Evolutionary conservation across 345 rosid genomes (phyloP).

Genomic region (Aurinia saxatilis): DNA sequence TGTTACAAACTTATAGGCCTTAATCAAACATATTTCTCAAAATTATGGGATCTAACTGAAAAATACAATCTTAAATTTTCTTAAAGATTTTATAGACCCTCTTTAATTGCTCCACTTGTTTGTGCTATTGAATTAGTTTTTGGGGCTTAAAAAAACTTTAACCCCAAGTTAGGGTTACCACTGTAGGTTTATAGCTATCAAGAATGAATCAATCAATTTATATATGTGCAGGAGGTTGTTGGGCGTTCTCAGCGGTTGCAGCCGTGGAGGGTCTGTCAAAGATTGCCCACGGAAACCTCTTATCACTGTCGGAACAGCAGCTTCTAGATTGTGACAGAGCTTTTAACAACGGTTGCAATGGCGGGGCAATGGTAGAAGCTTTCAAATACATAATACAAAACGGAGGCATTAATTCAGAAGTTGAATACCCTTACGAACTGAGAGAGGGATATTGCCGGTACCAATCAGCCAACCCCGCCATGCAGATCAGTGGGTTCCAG

Average conservation of each 20-base stretch:
- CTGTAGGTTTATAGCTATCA: not conserved
- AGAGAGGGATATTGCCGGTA: not conserved
- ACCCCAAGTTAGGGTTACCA: not conserved
- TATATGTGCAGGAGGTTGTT: conserved; percentile 24
- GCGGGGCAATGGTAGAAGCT: conserved; percentile 38
- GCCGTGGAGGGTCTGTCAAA: too few relatives aligned
- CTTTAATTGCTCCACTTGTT: too few relatives aligned
- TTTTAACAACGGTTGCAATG: conserved; percentile 35
- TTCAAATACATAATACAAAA: conserved; percentile 27
- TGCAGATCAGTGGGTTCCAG: conserved; percentile 29
- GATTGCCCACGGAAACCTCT: conserved; percentile 23
- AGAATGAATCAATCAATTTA: not conserved
- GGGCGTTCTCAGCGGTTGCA: too few relatives aligned
- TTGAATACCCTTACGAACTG: conserved; percentile 33
- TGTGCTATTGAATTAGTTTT: too few relatives aligned
- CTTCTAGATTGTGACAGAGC: conserved; percentile 27
- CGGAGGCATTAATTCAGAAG: conserved; percentile 33
- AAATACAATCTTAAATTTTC: too few relatives aligned
- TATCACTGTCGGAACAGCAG: conserved; percentile 37
- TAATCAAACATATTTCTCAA: too few relatives aligned
- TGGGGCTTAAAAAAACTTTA: too few relatives aligned
- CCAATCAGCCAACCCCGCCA: not conserved
- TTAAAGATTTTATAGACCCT: too few relatives aligned
- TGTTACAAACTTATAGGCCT: too few relatives aligned
- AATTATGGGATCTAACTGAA: too few relatives aligned